Evolutionary conservation across 345 rosid species (phyloP), one percentile per base, ranked within the genome.

Genomic region (Cardamine resedifolia): DNA sequence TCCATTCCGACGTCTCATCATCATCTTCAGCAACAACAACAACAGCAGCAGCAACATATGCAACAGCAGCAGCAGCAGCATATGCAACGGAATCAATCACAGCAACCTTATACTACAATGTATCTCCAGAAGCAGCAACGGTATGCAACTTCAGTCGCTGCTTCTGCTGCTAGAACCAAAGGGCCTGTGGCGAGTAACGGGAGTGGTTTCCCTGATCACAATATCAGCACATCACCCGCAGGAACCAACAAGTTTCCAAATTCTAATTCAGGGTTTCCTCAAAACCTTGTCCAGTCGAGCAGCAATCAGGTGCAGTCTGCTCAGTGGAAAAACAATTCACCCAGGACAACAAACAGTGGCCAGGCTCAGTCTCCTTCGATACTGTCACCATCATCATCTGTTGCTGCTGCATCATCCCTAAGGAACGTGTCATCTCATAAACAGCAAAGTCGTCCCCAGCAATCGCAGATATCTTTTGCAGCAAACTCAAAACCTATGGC

Each of bases 261-360:
- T 80, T 77, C 86, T 18, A 68, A 79, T 24, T 41, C 97, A 61
- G 80, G 80, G 2, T 90, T 87, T 77, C 86, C 94, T 9, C 96
- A 83, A 64, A 96, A 78, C 72, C 81, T 88, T 70, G 92, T 90
- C 19, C 99, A 87, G 83, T 82, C 84, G 43, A 74, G 83, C 71
- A 78, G 78, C 49, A 80, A 79, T 73, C 90, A 87, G 23, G 81
- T 64, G 51, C 98, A 90, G 51, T 82, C 98, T 62, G 73, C 90
- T 51, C 99, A 85, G 68, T 92, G 99, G 99, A 95, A 90, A 80
- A 77, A 41, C 50, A 87, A 80, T 83, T 81, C 96, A 50, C 76
- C 66, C 18, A 85, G 92, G 76, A 72, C 88, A 12, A 57, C 84
- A 16, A 65, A 83, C 10, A 39, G 79, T 16, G 26, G 87, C 7